phyloP scores from a whole-genome alignment of 441 rosid genomes.

The Gossypium laxum region DNA sequence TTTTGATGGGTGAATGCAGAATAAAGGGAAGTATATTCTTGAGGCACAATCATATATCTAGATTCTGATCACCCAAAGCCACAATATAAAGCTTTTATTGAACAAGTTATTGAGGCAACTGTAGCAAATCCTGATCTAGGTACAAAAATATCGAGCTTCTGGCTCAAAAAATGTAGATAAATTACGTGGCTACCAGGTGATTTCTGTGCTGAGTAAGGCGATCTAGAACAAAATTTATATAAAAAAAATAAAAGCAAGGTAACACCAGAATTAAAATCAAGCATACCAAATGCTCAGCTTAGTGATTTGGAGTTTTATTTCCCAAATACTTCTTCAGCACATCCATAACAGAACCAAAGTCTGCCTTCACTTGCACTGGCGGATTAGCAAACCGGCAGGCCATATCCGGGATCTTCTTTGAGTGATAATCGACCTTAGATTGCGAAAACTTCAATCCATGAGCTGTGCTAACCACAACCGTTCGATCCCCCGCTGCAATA shows the following conservation, averaged over 20 bases:
- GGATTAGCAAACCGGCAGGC: slow-evolving; percentile 50
- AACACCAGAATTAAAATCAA: slow-evolving; percentile 4
- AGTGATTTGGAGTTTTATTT: slow-evolving; percentile 25
- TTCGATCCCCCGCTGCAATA: slow-evolving; percentile 40
- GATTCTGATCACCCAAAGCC: neutral
- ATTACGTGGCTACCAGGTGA: neutral
- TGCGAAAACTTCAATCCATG: slow-evolving; percentile 62
- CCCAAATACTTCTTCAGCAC: slow-evolving; percentile 26
- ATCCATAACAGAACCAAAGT: slow-evolving; percentile 16
- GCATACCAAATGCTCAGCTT: slow-evolving; percentile 6
- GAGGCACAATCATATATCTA: neutral
- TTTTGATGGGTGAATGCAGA: neutral
- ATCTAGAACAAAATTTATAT: neutral
- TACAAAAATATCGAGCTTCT: neutral
- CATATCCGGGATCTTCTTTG: slow-evolving; percentile 45
- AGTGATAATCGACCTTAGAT: slow-evolving; percentile 54
- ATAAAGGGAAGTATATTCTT: neutral
- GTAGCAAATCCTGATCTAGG: no score
- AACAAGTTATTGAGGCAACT: neutral
- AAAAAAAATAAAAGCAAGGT: neutral
- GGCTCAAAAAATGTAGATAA: neutral
- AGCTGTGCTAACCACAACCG: slow-evolving; percentile 61
- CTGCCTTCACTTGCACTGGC: slow-evolving; percentile 48
- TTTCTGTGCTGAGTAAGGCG: neutral
- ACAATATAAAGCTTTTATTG: neutral